Conservation (phyloP, 805 yeast genomes). For the Jamesozyma hellenica region DNA sequence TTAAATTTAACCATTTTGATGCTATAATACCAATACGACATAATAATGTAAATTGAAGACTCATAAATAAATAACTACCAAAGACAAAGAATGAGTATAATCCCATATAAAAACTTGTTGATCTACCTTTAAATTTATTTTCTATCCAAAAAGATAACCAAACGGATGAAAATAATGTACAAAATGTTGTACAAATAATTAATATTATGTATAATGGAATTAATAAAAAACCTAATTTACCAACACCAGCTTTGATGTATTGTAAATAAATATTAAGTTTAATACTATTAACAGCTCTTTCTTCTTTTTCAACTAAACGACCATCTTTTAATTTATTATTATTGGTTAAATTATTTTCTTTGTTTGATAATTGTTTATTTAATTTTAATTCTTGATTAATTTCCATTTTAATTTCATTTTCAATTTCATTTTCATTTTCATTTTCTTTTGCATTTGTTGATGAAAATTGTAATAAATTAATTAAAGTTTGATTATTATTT, state of each 20-base stretch:
- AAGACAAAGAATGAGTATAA: slow-evolving; percentile 54
- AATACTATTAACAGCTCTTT: slow-evolving; percentile 48
- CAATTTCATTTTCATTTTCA: slow-evolving; percentile 14
- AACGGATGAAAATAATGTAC: slow-evolving; percentile 28
- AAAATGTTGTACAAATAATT: slow-evolving; percentile 24
- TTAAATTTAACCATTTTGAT: slow-evolving; percentile 46
- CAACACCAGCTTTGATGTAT: slow-evolving; percentile 49
- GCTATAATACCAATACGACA: slow-evolving; percentile 42
- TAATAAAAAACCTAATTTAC: slow-evolving; percentile 27
- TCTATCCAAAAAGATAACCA: slow-evolving; percentile 83
- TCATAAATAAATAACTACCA: slow-evolving; percentile 36
- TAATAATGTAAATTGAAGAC: slow-evolving; percentile 23
- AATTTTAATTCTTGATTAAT: slow-evolving; percentile 1
- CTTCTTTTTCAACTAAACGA: slow-evolving; percentile 40
- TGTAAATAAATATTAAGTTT: slow-evolving; percentile 38
- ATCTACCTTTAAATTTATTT: slow-evolving; percentile 37
- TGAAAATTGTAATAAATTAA: slow-evolving; percentile 41
- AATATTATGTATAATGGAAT: slow-evolving; percentile 18
- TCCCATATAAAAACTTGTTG: slow-evolving; percentile 63
- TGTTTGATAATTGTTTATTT: slow-evolving; percentile 1
- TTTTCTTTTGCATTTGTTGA: slow-evolving; percentile 27
- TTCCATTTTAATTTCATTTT: slow-evolving; percentile 7
- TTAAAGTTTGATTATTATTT: slow-evolving; percentile 37
- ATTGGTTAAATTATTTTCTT: slow-evolving; percentile 11
- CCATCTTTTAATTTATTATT: slow-evolving; percentile 24